phyloP scores from a whole-genome alignment of 441 rosid species.

The Theobroma grandiflorum region DNA sequence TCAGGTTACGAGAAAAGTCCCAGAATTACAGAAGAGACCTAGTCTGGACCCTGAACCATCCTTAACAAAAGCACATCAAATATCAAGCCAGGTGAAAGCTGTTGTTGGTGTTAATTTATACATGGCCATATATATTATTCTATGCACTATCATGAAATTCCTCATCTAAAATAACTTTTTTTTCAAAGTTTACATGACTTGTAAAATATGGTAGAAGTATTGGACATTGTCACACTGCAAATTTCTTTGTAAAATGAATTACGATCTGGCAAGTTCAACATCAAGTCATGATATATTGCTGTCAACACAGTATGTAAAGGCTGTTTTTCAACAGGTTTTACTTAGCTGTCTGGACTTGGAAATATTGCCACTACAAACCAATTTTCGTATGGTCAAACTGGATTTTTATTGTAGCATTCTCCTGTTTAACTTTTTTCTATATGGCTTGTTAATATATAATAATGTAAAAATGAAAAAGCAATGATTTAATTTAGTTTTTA shows the following conservation, averaged over 20 bases:
- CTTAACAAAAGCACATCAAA: slow-evolving; percentile 49
- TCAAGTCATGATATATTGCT: neutral
- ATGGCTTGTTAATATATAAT: neutral
- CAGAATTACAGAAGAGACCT: slow-evolving; percentile 53
- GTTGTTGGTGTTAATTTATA: neutral
- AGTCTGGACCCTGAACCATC: slow-evolving; percentile 65
- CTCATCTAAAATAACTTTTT: neutral
- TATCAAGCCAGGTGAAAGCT: slow-evolving; percentile 57
- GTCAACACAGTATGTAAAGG: neutral
- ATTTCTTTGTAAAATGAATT: neutral
- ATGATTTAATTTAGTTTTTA: neutral
- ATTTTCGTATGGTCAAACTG: neutral
- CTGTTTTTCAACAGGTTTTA: neutral
- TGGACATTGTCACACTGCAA: neutral
- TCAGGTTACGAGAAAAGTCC: slow-evolving; percentile 78
- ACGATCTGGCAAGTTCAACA: neutral
- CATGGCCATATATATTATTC: neutral
- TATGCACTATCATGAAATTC: neutral
- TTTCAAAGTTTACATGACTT: neutral
- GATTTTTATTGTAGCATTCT: neutral
- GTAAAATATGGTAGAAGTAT: neutral
- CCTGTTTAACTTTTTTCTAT: neutral
- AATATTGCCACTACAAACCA: neutral
- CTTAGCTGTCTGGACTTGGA: neutral
- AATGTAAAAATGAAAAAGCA: neutral